Base-by-base conservation (phyloP, 768 basidiomycete genomes). In the Amanita jacksonii region DNA sequence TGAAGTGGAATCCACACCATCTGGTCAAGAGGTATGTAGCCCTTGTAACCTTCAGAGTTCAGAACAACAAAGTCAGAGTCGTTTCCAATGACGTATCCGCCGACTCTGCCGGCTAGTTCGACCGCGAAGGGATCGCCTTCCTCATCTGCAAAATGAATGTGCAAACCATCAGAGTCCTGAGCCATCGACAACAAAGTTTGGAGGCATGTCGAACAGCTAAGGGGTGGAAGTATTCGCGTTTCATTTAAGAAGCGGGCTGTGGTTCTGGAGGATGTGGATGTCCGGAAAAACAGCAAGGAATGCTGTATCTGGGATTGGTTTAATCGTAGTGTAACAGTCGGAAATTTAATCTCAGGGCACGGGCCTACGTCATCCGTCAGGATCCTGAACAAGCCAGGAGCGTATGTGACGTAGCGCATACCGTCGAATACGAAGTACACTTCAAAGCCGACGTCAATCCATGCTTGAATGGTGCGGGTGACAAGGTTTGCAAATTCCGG, bases 81-180 rank as follows among this genome's bases (percentile, higher is more conserved):
- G 48, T 70, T 78, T 18, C 81, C 85, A 0, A 79, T 69, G 36
- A 91, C 85, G 51, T 81, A 90, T 25, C 76, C 88, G 7, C 73
- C 69, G 8, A 88, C 60, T 38, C 74, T 70, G 10, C 77, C 86
- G 8, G 88, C 88, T 6, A 91, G 68, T 52, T 86, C 86, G 5
- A 90, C 86, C n/a, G 82, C 79, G 52, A 77, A 87, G 2, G 85
- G 83, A 58, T 89, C 87, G 8, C 76, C 85, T 58, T 90, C 87
- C 59, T 80, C 80, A 51, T 89, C 85, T 5, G 86, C 85, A 49
- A 81, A 80, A 57, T 82, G 76, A 5, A 87, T 52, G 31, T 77
- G 64, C 15, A 86, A 55, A 4, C 52, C 51, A 15, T 63, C 51
- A 1, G 58, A 62, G 10, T 51, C 48, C n/a, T 60, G 51, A 41